phyloP scores from a whole-genome alignment of 2,329 filamentous ascomycete species.

The Fusarium nygamai region DNA sequence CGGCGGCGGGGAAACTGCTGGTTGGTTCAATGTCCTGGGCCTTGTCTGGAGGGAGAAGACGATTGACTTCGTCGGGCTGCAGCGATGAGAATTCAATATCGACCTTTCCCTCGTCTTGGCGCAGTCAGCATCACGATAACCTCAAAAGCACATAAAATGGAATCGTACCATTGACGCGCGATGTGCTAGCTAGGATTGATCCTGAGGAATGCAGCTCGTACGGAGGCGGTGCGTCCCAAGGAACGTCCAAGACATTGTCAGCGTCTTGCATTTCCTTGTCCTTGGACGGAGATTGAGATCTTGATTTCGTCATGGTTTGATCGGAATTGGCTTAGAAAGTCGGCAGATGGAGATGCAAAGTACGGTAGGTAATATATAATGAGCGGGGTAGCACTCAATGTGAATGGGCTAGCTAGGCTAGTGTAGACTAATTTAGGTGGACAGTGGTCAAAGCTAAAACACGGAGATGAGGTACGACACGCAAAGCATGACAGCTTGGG shows the following conservation, averaged over 20 bases:
- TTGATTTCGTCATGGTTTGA: not conserved
- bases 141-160: not conserved
- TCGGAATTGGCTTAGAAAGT: not conserved
- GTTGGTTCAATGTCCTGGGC: not conserved
- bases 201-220: not conserved
- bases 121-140: not conserved
- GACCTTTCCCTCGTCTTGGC: not conserved
- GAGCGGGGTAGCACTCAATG: not conserved
- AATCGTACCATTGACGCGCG: not conserved
- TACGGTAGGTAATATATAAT: not conserved
- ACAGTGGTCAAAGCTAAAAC: not conserved
- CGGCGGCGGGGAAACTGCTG: not conserved
- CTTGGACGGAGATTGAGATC: not conserved
- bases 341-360: not conserved
- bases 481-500: not conserved
- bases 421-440: not conserved
- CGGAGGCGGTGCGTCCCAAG: not conserved
- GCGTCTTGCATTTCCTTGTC: fast-evolving
- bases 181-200: not conserved
- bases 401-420: not conserved
- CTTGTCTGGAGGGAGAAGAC: not conserved
- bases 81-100: constrained; percentile 3
- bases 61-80: not conserved
- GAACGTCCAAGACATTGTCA: not conserved
- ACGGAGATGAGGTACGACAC: not conserved